A percentile compares a stretch with the other conserved stretches of the same genome.
Conservation (phyloP, 305 asterid species). For the Fraxinus angustifolia region DNA sequence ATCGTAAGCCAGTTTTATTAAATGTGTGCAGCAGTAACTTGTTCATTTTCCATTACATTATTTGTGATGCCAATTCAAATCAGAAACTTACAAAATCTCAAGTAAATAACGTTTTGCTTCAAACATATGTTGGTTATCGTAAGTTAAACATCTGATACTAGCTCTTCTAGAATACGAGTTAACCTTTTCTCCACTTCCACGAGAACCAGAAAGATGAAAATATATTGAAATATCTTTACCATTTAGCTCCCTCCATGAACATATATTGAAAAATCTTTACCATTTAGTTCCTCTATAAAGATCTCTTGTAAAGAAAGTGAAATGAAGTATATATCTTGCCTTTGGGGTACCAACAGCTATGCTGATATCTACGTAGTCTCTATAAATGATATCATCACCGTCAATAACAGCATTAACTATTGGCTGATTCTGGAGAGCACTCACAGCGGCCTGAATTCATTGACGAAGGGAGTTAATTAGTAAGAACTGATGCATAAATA, state of each 20-base stretch:
- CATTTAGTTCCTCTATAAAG: neutral
- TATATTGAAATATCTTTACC: neutral
- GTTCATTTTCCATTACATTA: neutral
- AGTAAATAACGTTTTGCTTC: neutral
- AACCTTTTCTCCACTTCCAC: slow-evolving; percentile 6
- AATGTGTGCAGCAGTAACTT: neutral
- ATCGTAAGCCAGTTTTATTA: neutral
- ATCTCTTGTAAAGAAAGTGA: slow-evolving; percentile 8
- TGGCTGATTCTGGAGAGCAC: slow-evolving; percentile 90
- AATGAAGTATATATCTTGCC: slow-evolving; percentile 39
- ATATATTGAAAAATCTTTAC: neutral
- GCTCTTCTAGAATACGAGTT: neutral
- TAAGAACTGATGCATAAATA: slow-evolving; percentile 1
- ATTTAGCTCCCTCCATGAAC: neutral
- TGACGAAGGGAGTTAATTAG: slow-evolving; percentile 6
- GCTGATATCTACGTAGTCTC: slow-evolving; percentile 92
- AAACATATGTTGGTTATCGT: neutral
- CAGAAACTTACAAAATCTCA: neutral
- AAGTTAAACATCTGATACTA: neutral
- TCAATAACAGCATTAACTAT: slow-evolving; percentile 93
- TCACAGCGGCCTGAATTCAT: slow-evolving; percentile 79
- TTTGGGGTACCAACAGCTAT: slow-evolving; percentile 97
- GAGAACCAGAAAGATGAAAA: neutral
- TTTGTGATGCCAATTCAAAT: neutral
- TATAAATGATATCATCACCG: slow-evolving; percentile 92